phyloP scores from a whole-genome alignment of 352 stramenopile genomes.

The Phytopythium aichiense region DNA sequence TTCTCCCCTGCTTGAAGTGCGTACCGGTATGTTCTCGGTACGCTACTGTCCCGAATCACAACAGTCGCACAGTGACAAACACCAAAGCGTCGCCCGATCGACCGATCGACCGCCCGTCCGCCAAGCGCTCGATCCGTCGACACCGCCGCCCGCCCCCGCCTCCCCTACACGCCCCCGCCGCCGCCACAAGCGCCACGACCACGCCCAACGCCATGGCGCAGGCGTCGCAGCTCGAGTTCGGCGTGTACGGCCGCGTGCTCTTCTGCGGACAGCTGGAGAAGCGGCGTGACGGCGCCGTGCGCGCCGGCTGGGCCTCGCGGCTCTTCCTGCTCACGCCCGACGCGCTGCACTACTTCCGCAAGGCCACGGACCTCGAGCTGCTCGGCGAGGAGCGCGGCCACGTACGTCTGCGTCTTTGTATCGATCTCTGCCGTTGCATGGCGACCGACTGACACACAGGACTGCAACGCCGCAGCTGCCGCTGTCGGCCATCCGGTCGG shows the following conservation, averaged over 20 bases:
- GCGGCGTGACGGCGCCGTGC: slow-evolving; percentile 67
- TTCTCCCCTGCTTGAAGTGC: neutral
- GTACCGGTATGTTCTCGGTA: slow-evolving; percentile 1
- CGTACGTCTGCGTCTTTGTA: slow-evolving; percentile 17
- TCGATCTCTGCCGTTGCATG: neutral
- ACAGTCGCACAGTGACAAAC: neutral
- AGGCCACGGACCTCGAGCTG: slow-evolving; percentile 63
- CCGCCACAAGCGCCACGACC: neutral
- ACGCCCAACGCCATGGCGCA: neutral
- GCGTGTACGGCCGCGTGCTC: slow-evolving; percentile 67
- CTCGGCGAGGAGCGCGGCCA: slow-evolving; percentile 74
- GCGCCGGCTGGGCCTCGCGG: slow-evolving; percentile 67
- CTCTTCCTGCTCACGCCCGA: slow-evolving; percentile 79
- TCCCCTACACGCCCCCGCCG: neutral
- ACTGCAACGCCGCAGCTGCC: slow-evolving; percentile 29
- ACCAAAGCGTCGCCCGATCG: neutral
- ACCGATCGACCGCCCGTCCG: neutral
- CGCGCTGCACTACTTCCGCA: slow-evolving; percentile 79
- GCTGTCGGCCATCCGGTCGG: slow-evolving; percentile 56
- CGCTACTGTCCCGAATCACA: neutral
- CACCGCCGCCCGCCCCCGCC: neutral
- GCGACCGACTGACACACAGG: neutral
- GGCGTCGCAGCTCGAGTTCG: slow-evolving; percentile 42
- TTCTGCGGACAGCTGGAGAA: slow-evolving; percentile 79
- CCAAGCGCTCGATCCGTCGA: neutral